These are phyloP conservation scores for Bryoglossum gracile DNA, from an alignment of 495 filamentous ascomycete species.

Conservation along the genomic window DNA sequence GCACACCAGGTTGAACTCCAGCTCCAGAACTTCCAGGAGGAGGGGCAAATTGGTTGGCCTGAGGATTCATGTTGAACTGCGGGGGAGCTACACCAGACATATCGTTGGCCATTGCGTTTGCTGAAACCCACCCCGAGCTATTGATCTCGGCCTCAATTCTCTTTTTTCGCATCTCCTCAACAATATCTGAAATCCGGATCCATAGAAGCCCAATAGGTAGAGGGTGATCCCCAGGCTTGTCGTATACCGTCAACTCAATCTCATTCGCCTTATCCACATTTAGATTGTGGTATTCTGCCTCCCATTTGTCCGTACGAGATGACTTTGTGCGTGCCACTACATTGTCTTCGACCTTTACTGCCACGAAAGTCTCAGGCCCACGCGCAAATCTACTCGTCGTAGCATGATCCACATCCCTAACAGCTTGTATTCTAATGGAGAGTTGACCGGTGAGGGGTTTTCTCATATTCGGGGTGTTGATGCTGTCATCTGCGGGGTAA, in stretches of 20 bases:
- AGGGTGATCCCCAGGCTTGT: conserved; percentile 78
- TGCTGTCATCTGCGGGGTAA: conserved; percentile 75
- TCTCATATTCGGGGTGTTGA: conserved; percentile 88
- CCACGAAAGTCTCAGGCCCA: conserved; percentile 88
- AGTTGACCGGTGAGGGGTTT: conserved; percentile 89
- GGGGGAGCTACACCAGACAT: conserved; percentile 37
- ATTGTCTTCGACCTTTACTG: conserved; percentile 92
- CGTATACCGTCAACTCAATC: conserved; percentile 94
- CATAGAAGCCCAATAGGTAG: conserved; percentile 93
- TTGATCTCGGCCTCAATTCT: conserved; percentile 94
- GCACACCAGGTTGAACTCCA: background rate
- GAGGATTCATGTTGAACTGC: conserved; percentile 47
- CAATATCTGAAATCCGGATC: conserved; percentile 95
- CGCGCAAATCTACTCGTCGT: conserved; percentile 78
- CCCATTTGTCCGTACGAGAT: conserved; percentile 82
- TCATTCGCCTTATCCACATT: conserved; percentile 98
- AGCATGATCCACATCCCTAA: conserved; percentile 93
- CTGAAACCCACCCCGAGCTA: conserved; percentile 89
- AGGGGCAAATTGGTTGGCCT: conserved; percentile 35
- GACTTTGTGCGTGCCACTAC: conserved; percentile 83
- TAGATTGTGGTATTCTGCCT: conserved; percentile 81
- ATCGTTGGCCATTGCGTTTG: conserved; percentile 76
- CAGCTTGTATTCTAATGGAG: conserved; percentile 74
- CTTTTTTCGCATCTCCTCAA: conserved; percentile 94
- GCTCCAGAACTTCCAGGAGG: conserved; percentile 22